Percentiles rank a stretch among this genome's conserved stretches.
These are phyloP conservation scores for Candida verbasci DNA, from an alignment of 805 yeast species.

Conservation along the genomic window DNA sequence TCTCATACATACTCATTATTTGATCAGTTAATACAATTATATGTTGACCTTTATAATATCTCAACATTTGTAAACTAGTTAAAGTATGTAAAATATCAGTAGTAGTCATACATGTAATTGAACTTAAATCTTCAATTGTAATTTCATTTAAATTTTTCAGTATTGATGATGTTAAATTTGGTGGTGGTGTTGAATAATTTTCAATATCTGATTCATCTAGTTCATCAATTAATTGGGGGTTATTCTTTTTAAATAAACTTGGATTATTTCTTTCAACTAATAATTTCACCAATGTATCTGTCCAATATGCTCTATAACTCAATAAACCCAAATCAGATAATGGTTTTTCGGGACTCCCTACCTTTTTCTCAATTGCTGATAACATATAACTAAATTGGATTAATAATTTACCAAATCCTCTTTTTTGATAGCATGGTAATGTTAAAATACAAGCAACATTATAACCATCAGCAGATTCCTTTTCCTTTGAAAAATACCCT, in stretches of 20 bases:
- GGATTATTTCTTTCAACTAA: conserved; percentile 56
- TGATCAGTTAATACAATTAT: conserved; percentile 82
- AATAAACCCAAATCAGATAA: conserved; percentile 89
- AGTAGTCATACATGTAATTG: conserved; percentile 89
- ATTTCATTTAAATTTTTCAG: conserved; percentile 39
- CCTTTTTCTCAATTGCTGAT: conserved; percentile 81
- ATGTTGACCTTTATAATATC: conserved; percentile 95
- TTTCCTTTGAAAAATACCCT: conserved; percentile 95
- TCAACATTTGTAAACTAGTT: conserved; percentile 82
- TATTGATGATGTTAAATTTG: conserved; percentile 6
- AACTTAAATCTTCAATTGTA: conserved; percentile 87
- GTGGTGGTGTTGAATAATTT: conserved; percentile 18
- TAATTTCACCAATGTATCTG: conserved; percentile 76
- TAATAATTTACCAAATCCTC: conserved; percentile 86
- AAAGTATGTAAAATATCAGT: conserved; percentile 92
- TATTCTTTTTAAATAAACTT: conserved; percentile 32
- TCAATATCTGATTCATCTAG: conserved; percentile 31
- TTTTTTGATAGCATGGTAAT: conserved; percentile 92
- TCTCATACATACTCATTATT: conserved; percentile 70
- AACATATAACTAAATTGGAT: conserved; percentile 93
- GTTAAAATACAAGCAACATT: conserved; percentile 97
- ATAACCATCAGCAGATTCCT: conserved; percentile 91
- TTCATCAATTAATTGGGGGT: conserved; percentile 15
- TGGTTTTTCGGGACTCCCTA: conserved; percentile 97
- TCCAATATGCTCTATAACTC: conserved; percentile 95